Percentiles rank a stretch among this genome's conserved stretches.
phyloP scores from a whole-genome alignment of 768 basidiomycete genomes.

The Macrolepiota dolichaula region DNA sequence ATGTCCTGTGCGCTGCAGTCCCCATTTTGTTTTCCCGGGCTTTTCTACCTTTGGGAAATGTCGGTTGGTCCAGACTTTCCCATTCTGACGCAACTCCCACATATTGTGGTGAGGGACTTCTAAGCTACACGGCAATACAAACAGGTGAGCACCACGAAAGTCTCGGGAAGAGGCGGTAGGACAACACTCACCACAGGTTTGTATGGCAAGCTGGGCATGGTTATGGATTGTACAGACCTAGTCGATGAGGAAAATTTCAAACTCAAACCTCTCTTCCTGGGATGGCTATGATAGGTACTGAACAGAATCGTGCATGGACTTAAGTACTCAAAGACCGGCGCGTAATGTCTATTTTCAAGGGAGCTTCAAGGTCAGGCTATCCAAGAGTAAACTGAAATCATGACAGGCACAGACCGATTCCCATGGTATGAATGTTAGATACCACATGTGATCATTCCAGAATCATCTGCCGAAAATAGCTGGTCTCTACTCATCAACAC shows the following conservation, averaged over 20 bases:
- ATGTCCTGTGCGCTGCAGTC: slow-evolving; percentile 20
- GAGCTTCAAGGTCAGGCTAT: not conserved
- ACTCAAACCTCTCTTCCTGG: not conserved
- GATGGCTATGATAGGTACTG: not conserved
- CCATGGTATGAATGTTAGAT: too few relatives aligned
- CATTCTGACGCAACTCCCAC: not conserved
- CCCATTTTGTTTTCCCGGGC: not conserved
- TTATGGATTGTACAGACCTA: not conserved
- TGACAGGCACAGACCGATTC: not conserved
- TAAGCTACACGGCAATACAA: not conserved
- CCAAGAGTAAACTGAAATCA: not conserved
- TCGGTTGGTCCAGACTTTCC: slow-evolving; percentile 3
- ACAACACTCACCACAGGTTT: not conserved
- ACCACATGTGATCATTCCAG: too few relatives aligned
- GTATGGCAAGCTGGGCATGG: not conserved
- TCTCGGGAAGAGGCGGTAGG: not conserved
- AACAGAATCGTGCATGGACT: not conserved
- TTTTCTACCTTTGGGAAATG: not conserved
- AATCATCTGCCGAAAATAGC: too few relatives aligned
- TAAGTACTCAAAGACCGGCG: not conserved
- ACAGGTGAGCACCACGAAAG: not conserved
- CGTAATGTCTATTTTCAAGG: not conserved
- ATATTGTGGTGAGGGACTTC: not conserved
- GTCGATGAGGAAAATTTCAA: not conserved
- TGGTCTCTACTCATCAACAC: too few relatives aligned